These are phyloP conservation scores for Aspergillus pseudoterreus DNA, from an alignment of 2,329 filamentous ascomycete species.

Conservation along the genomic window DNA sequence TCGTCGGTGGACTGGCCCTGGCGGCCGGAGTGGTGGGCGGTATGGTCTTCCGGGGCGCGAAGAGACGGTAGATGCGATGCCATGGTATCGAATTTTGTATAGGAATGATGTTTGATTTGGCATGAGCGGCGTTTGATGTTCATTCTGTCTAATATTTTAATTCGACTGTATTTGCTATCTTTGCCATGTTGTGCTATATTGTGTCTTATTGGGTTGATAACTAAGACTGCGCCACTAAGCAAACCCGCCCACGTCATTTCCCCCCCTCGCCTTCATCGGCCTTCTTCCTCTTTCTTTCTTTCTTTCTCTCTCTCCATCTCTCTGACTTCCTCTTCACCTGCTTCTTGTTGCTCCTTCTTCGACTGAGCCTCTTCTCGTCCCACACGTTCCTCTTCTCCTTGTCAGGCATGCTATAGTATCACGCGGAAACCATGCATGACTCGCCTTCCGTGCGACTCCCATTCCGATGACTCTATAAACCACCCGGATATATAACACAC, in stretches of 20 bases:
- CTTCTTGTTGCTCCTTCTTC: neutral
- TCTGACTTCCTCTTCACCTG: conserved; percentile 1
- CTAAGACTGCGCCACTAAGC: too few relatives aligned
- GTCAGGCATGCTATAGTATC: neutral
- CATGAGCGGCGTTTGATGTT: neutral
- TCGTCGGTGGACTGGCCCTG: conserved; percentile 87
- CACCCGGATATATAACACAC: neutral
- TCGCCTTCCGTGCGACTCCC: neutral
- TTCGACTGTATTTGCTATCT: neutral
- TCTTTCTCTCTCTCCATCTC: neutral
- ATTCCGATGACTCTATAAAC: neutral
- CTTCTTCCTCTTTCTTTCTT: neutral
- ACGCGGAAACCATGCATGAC: conserved; percentile 3
- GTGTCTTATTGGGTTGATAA: too few relatives aligned
- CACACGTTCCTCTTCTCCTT: neutral
- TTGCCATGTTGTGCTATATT: too few relatives aligned
- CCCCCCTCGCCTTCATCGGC: too few relatives aligned
- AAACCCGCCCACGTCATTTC: conserved; percentile 7
- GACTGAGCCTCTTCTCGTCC: neutral
- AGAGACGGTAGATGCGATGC: conserved; percentile 49
- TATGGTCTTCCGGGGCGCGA: conserved; percentile 73
- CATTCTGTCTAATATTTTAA: neutral
- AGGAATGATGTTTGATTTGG: neutral
- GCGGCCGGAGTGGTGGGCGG: conserved; percentile 91
- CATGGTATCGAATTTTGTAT: conserved; percentile 1